Evolutionary conservation across 2,329 filamentous ascomycete species (phyloP).

Genomic region (Ophiostoma sp.): DNA sequence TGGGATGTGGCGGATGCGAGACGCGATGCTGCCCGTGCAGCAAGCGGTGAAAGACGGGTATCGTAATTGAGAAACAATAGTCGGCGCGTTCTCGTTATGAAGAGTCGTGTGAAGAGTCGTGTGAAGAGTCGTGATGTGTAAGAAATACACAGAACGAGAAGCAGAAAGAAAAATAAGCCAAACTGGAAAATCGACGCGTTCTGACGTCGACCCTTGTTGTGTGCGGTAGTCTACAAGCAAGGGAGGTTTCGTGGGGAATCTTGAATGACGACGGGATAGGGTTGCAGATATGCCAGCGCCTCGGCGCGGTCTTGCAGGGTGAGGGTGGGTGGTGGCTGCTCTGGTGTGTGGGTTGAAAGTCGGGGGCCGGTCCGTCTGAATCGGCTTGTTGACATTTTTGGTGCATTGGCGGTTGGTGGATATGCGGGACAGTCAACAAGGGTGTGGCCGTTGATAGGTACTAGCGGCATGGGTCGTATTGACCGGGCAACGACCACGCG

Average conservation of each 20-base stretch:
- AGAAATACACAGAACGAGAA: neutral
- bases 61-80: neutral
- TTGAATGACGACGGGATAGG: neutral
- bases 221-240: neutral
- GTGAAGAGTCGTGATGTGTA: neutral
- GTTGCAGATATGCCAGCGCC: constrained; percentile 12
- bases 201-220: neutral
- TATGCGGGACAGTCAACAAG: constrained; percentile 15
- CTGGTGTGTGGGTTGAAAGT: neutral
- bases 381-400: constrained; percentile 16
- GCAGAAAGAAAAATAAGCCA: neutral
- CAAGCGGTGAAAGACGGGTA: neutral
- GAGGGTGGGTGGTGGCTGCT: neutral
- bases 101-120: too few relatives aligned
- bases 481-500: constrained; percentile 1
- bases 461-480: neutral
- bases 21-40: constrained; percentile 17
- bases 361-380: neutral
- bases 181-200: constrained; percentile 9
- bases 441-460: neutral
- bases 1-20: neutral
- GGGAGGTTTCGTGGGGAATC: constrained; percentile 2
- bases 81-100: neutral
- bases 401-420: neutral
- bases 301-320: constrained; percentile 9